A percentile compares a stretch with the other conserved stretches of the same genome.
phyloP scores from a whole-genome alignment of 129 eudicot genomes.

The Silybum marianum region DNA sequence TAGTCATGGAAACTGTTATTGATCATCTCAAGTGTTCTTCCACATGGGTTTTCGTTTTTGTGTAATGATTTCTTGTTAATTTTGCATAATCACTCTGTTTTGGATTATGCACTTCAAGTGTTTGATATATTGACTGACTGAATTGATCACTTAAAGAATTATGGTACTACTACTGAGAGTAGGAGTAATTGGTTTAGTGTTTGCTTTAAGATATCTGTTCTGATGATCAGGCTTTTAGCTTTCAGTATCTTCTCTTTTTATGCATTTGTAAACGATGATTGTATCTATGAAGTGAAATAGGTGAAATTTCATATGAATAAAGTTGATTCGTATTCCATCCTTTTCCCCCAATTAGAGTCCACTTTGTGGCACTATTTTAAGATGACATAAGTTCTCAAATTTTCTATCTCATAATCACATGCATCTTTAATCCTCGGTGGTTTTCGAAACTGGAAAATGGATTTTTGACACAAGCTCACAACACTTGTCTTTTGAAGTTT shows the following conservation, averaged over 20 bases:
- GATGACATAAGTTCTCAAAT: neutral
- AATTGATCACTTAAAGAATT: neutral
- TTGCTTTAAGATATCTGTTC: constrained; percentile 11
- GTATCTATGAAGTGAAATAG: neutral
- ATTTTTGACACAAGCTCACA: neutral
- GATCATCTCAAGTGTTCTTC: constrained; percentile 28
- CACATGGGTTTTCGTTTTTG: constrained; percentile 25
- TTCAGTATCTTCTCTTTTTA: neutral
- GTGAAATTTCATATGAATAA: neutral
- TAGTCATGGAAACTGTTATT: neutral
- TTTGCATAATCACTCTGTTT: constrained; percentile 6
- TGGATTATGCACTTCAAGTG: constrained; percentile 31
- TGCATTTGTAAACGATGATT: neutral
- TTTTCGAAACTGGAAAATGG: no score
- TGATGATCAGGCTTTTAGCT: constrained; percentile 9
- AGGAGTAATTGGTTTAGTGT: constrained; percentile 10
- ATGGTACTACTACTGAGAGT: neutral
- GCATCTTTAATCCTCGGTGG: neutral
- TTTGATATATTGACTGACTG: constrained; percentile 24
- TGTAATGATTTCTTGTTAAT: neutral
- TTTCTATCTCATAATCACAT: neutral
- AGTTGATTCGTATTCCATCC: neutral
- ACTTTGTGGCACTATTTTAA: neutral
- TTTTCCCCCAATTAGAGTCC: neutral
- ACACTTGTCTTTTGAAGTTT: neutral